Percentiles rank a stretch among this genome's conserved stretches.
These are phyloP conservation scores for Phytophthora podocarpi DNA, from an alignment of 352 stramenopile species.

Conservation along the genomic window DNA sequence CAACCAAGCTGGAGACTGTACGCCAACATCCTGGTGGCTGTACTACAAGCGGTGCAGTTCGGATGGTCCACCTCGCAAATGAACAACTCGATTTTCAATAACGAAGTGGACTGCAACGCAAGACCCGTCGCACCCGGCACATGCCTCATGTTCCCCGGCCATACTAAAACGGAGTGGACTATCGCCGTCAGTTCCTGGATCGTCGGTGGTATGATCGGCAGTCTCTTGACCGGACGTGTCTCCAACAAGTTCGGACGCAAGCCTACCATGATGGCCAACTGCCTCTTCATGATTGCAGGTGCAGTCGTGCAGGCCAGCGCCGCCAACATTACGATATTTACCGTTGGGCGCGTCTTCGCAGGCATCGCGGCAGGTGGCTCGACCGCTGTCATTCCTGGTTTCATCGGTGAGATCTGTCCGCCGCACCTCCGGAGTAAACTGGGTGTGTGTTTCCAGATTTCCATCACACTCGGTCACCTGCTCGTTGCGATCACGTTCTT, in stretches of 20 bases:
- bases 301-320: slow-evolving; percentile 36
- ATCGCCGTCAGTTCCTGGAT: slow-evolving; percentile 67
- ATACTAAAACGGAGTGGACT: slow-evolving; percentile 52
- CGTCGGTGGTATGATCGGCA: slow-evolving; percentile 58
- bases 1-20: slow-evolving; percentile 46
- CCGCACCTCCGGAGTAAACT: slow-evolving; percentile 44
- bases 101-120: slow-evolving; percentile 49
- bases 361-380: slow-evolving; percentile 49
- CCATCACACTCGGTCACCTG: slow-evolving; percentile 50
- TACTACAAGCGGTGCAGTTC: slow-evolving; percentile 49
- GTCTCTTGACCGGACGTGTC: slow-evolving; percentile 37
- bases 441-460: slow-evolving; percentile 50
- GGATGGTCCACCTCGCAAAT: slow-evolving; percentile 64
- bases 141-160: slow-evolving; percentile 38
- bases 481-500: slow-evolving; percentile 55
- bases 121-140: slow-evolving; percentile 40
- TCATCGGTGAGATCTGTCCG: slow-evolving; percentile 57
- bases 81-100: slow-evolving; percentile 44
- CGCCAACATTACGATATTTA: slow-evolving; percentile 37
- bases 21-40: slow-evolving; percentile 47
- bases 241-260: slow-evolving; percentile 52
- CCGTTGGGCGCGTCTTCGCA: slow-evolving; percentile 49
- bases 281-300: slow-evolving; percentile 52
- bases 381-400: slow-evolving; percentile 41
- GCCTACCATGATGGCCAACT: slow-evolving; percentile 40